phyloP scores from a whole-genome alignment of 2,329 filamentous ascomycete genomes.

The Venturiaceae sp. region DNA sequence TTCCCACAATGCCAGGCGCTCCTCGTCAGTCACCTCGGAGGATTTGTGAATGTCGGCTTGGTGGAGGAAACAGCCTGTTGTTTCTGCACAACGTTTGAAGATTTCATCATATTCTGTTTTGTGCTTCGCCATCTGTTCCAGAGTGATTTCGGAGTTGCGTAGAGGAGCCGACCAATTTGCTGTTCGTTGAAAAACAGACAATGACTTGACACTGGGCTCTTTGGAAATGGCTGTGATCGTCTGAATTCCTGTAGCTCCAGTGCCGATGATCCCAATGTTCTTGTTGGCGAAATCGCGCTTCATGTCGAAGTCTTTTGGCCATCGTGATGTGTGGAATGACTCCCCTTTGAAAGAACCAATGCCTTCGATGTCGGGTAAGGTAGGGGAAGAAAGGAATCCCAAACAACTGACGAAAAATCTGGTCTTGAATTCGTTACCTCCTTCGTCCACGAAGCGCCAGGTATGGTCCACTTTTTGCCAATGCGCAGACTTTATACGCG shows the following conservation, averaged over 20 bases:
- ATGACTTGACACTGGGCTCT: conserved; percentile 17
- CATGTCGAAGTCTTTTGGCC: conserved; percentile 20
- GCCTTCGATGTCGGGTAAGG: conserved; percentile 32
- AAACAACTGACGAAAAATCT: conserved; percentile 25
- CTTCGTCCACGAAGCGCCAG: conserved; percentile 42
- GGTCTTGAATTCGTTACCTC: conserved; percentile 49
- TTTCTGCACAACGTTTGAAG: conserved; percentile 16
- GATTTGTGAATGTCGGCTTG: conserved; percentile 18
- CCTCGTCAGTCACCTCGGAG: conserved; percentile 13
- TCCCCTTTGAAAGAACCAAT: conserved; percentile 26
- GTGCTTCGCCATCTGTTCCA: conserved; percentile 23
- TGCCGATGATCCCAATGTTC: conserved; percentile 30
- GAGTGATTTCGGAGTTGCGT: conserved; percentile 2
- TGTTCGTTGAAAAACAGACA: conserved; percentile 32
- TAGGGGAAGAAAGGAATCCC: conserved; percentile 30
- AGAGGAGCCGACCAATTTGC: conserved; percentile 14
- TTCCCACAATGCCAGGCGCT: conserved; percentile 33
- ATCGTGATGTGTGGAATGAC: conserved; percentile 30
- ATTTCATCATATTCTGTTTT: conserved; percentile 22
- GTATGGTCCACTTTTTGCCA: conserved; percentile 42
- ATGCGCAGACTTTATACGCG: background rate
- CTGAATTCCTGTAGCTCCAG: conserved; percentile 30
- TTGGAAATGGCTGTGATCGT: conserved; percentile 23
- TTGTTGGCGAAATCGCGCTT: conserved; percentile 17
- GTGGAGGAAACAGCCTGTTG: conserved; percentile 37